Evolutionary conservation across 2,329 filamentous ascomycete genomes (phyloP).

Genomic region (Aspergillus awamori): DNA sequence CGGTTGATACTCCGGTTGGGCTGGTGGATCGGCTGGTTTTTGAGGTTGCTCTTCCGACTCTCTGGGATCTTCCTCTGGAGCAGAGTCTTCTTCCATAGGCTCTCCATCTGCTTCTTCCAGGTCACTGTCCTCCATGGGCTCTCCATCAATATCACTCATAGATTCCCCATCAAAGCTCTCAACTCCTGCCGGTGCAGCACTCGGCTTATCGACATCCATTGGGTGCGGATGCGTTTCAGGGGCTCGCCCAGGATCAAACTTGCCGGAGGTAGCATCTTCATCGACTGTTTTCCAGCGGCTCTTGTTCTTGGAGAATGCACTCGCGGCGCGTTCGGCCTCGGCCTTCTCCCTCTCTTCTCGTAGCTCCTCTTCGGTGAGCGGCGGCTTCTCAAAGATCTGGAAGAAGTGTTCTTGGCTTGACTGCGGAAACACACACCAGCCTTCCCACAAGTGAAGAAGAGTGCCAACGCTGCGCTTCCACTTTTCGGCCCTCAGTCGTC

Average conservation of each 20-base stretch:
- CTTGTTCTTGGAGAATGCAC: conserved; percentile 45
- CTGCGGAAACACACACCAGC: conserved; percentile 69
- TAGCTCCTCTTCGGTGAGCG: conserved; percentile 53
- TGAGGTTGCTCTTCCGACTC: conserved; percentile 26
- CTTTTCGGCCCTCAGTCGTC: conserved; percentile 77
- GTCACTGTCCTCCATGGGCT: conserved; percentile 53
- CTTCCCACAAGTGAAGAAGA: conserved; percentile 70
- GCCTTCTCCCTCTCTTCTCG: conserved; percentile 48
- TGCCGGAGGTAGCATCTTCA: conserved; percentile 40
- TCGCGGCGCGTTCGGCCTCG: conserved; percentile 43
- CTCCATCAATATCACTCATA: conserved; percentile 49
- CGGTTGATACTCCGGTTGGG: conserved; percentile 33
- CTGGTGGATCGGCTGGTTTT: conserved; percentile 26
- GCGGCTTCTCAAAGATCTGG: conserved; percentile 71
- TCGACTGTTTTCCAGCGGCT: conserved; percentile 52
- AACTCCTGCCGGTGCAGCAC: conserved; percentile 46
- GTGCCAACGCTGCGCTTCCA: conserved; percentile 76
- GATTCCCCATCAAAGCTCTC: conserved; percentile 44
- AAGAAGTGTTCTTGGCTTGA: conserved; percentile 73
- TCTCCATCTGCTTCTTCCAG: conserved; percentile 55
- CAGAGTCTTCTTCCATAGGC: conserved; percentile 47
- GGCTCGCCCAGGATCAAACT: conserved; percentile 32
- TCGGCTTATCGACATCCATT: conserved; percentile 37
- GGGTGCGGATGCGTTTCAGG: conserved; percentile 31
- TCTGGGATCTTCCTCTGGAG: conserved; percentile 33